phyloP scores from a whole-genome alignment of 805 yeast genomes.

The Wickerhamiella lipophila region DNA sequence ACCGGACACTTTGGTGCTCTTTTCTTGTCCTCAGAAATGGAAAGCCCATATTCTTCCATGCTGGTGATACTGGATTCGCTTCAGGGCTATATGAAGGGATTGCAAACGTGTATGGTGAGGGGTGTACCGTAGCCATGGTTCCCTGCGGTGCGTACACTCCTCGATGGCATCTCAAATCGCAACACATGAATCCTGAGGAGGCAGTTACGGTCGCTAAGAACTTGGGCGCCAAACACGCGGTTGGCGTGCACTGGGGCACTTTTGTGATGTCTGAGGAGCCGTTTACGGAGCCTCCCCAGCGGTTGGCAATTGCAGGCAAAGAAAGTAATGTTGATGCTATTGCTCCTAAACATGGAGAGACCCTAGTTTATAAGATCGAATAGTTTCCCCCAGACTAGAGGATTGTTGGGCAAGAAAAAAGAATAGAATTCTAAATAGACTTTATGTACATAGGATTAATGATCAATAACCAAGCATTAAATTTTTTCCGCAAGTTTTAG shows the following conservation, averaged over 20 bases:
- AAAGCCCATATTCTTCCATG: constrained; percentile 69
- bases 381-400: too few relatives aligned
- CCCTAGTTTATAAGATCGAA: constrained; percentile 35
- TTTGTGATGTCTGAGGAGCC: constrained; percentile 81
- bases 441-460: background rate
- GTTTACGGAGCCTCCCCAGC: constrained; percentile 65
- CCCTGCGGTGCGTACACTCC: constrained; percentile 97
- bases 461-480: background rate
- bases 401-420: too few relatives aligned
- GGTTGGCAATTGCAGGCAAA: constrained; percentile 41
- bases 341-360: constrained; percentile 68
- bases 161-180: constrained; percentile 81
- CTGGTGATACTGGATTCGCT: constrained; percentile 92
- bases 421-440: too few relatives aligned
- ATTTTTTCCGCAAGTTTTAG: constrained; percentile 19
- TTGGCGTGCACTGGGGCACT: constrained; percentile 96
- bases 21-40: constrained; percentile 56
- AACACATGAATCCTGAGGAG: constrained; percentile 78
- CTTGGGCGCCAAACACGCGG: constrained; percentile 45
- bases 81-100: constrained; percentile 57
- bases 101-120: constrained; percentile 27
- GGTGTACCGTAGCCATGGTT: constrained; percentile 26
- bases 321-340: constrained; percentile 31
- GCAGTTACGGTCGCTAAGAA: constrained; percentile 55
- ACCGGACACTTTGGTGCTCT: constrained; percentile 79